phyloP scores from a whole-genome alignment of 139 green algal species.

The Chlamydomonas incerta region DNA sequence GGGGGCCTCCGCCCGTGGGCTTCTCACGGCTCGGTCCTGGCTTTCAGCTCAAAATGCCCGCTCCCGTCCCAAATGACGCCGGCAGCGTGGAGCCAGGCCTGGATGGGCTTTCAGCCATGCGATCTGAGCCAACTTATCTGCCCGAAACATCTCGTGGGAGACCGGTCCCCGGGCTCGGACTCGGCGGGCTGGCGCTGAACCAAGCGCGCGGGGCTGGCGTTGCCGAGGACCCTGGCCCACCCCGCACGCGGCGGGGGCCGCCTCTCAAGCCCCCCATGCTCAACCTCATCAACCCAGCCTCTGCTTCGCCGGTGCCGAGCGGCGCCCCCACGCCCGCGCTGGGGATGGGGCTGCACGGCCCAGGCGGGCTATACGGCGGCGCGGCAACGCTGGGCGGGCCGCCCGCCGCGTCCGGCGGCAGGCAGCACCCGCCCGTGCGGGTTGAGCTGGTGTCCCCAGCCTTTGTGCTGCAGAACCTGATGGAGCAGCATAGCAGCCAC shows the following conservation, averaged over 20 bases:
- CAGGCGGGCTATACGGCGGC: too few species aligned
- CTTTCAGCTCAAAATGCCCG: conserved; percentile 29
- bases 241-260: neutral
- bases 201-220: neutral
- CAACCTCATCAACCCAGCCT: conserved; percentile 14
- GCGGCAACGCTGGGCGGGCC: neutral
- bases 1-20: neutral
- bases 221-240: neutral
- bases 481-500: too few species aligned
- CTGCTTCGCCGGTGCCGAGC: conserved; percentile 15
- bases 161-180: neutral
- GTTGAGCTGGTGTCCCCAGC: conserved; percentile 28
- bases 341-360: too few species aligned
- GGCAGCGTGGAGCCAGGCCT: neutral
- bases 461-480: neutral
- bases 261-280: conserved; percentile 34
- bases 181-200: neutral
- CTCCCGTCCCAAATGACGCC: neutral
- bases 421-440: neutral
- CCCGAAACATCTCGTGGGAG: neutral
- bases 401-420: neutral
- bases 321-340: neutral
- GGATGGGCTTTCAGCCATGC: neutral
- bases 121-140: conserved; percentile 9
- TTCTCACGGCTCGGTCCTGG: neutral